Evolutionary conservation across 345 rosid species (phyloP), one percentile per base, ranked within the genome.

Genomic region (Acer saccharum): DNA sequence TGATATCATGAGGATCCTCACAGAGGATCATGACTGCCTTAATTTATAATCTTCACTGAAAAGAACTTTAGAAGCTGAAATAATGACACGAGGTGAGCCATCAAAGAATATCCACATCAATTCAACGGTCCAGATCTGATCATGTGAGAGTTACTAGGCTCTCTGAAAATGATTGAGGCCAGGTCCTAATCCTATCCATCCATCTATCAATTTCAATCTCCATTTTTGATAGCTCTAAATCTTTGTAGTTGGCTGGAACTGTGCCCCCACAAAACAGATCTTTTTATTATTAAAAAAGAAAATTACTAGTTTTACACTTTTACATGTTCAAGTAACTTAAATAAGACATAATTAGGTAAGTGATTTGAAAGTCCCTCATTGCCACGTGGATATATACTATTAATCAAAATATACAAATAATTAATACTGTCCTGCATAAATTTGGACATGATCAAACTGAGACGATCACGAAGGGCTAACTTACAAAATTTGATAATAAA

Each of bases 331-430:
- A 68, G 80, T 69, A 76, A 83, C 85, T 76, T 65, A 64, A 63
- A 63, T 32, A 16, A 63, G 73, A 83, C 82, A 73, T 68, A 55
- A 64, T 84, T 72, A 76, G 84, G 80, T 72, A 29, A 76, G 78
- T 78, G 86, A 81, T 80, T 78, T 71, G 72, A 76, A 75, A 63
- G 27, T 65, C 67, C 62, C 21, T 14, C 50, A 20, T 12, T 67
- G 70, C 70, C 76, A 75, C 77, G 74, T 75, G 61, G 71, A 2
- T 6, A n/a, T n/a, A n/a, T n/a, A 27, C 14, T 27, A 0, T 41
- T 7, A 10, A 10, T 18, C 43, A 35, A 35, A 35, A 35, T 35
- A 35, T 35, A 35, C 39, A 35, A 32, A 35, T 35, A 35, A n/a
- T n/a, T n/a, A 35, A 35, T 35, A 35, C 6, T 10, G 13, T 46